Evolutionary conservation across 441 rosid species (phyloP).

Genomic region (Gossypium davidsonii): DNA sequence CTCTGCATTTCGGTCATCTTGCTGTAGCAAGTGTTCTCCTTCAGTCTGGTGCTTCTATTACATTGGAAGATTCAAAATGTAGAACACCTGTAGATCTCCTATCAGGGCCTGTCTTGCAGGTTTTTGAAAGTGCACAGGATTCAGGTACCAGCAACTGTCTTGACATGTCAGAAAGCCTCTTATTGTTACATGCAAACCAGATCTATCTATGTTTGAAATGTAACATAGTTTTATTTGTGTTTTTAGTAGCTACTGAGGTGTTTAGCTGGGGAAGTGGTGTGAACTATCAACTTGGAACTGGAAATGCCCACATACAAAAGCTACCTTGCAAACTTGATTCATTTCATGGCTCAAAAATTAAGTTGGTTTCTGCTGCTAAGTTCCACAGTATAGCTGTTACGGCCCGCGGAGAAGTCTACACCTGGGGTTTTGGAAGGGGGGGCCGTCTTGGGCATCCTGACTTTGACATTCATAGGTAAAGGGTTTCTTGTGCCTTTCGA

Average conservation of each 20-base stretch:
- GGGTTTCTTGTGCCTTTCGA: background rate
- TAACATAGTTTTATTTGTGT: slow-evolving; percentile 21
- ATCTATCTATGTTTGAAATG: background rate
- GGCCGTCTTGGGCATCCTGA: slow-evolving; percentile 99
- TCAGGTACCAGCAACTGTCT: slow-evolving; percentile 44
- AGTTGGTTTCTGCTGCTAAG: slow-evolving; percentile 85
- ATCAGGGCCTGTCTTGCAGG: slow-evolving; percentile 83
- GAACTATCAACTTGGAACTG: slow-evolving; percentile 97
- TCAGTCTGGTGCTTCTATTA: slow-evolving; percentile 70
- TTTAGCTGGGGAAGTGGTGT: slow-evolving; percentile 98
- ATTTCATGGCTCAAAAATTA: slow-evolving; percentile 61
- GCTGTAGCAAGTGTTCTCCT: slow-evolving; percentile 86
- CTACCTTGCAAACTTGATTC: slow-evolving; percentile 91
- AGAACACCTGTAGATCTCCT: slow-evolving; percentile 82
- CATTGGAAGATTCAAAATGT: slow-evolving; percentile 66
- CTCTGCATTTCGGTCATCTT: slow-evolving; percentile 96
- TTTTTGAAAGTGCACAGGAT: slow-evolving; percentile 39
- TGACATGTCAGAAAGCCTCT: slow-evolving; percentile 11
- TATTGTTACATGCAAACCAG: slow-evolving; percentile 12
- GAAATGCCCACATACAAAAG: slow-evolving; percentile 83
- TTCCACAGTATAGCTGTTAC: slow-evolving; percentile 90
- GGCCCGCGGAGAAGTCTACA: slow-evolving; percentile 70
- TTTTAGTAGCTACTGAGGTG: slow-evolving; percentile 72
- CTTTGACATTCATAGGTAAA: slow-evolving; percentile 95
- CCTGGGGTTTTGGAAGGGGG: slow-evolving; percentile 99